Conservation (phyloP, 345 rosid species). For the Nephelium lappaceum region DNA sequence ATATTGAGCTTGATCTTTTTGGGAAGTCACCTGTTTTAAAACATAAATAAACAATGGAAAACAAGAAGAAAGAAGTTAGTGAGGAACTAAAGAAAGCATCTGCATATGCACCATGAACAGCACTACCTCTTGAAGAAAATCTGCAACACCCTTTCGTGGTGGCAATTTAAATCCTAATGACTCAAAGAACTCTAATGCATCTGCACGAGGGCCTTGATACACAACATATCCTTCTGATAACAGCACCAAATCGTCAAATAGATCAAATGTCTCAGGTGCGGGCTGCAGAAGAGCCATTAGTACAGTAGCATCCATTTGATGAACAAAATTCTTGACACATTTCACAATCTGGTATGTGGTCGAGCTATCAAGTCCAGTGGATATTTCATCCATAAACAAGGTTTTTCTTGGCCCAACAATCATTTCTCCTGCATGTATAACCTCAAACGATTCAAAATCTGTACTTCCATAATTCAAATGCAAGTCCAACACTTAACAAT, state of each 20-base stretch:
- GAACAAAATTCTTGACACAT: slow-evolving; percentile 82
- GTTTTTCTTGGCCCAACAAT: slow-evolving; percentile 93
- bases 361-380: slow-evolving; percentile 95
- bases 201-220: slow-evolving; percentile 80
- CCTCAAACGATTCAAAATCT: neutral
- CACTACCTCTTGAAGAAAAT: slow-evolving; percentile 96
- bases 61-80: slow-evolving; percentile 5
- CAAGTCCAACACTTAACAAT: neutral
- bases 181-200: slow-evolving; percentile 76
- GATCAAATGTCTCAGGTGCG: slow-evolving; percentile 92
- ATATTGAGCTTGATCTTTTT: slow-evolving; percentile 94
- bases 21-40: slow-evolving; percentile 75
- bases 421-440: slow-evolving; percentile 77
- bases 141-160: slow-evolving; percentile 85
- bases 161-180: slow-evolving; percentile 85
- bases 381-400: slow-evolving; percentile 97
- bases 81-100: slow-evolving; percentile 12
- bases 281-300: slow-evolving; percentile 97
- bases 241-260: slow-evolving; percentile 82
- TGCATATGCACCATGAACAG: slow-evolving; percentile 10
- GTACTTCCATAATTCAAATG: neutral
- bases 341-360: slow-evolving; percentile 90
- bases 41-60: neutral
- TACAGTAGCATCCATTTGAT: slow-evolving; percentile 85
- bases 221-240: slow-evolving; percentile 87